Conservation (phyloP, 352 stramenopile species). For the Detonula confervacea region DNA sequence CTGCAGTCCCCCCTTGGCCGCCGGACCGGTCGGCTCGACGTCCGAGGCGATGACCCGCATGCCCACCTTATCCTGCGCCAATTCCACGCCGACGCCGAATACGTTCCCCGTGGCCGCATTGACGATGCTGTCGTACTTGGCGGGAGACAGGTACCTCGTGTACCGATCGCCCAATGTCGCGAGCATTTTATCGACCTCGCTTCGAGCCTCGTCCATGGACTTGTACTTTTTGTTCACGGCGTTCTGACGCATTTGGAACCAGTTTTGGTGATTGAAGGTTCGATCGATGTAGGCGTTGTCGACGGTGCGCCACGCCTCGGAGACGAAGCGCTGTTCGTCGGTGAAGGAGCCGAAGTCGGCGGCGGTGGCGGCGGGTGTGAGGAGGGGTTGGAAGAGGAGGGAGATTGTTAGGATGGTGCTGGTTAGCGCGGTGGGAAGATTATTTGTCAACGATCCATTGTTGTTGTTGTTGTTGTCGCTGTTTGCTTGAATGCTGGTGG, state of each 20-base stretch:
- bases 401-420: too few relatives aligned
- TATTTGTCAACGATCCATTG: too few relatives aligned
- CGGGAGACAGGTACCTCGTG: constrained; percentile 57
- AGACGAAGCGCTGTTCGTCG: constrained; percentile 63
- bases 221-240: constrained; percentile 33
- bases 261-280: constrained; percentile 59
- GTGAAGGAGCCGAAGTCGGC: too few relatives aligned
- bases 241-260: too few relatives aligned
- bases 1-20: constrained; percentile 42
- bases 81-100: constrained; percentile 62
- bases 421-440: too few relatives aligned
- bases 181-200: constrained; percentile 58
- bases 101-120: constrained; percentile 42
- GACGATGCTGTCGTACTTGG: constrained; percentile 68
- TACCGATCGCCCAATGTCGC: constrained; percentile 60
- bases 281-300: constrained; percentile 59
- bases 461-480: too few relatives aligned
- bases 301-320: constrained; percentile 66
- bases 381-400: too few relatives aligned
- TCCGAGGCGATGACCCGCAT: constrained; percentile 55
- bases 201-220: constrained; percentile 51
- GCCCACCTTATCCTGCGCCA: constrained; percentile 46
- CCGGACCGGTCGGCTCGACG: constrained; percentile 40
- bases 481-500: too few relatives aligned
- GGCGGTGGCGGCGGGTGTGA: too few relatives aligned